Base-by-base conservation (phyloP, 2,329 filamentous ascomycete species). In the Cladophialophora immunda region DNA sequence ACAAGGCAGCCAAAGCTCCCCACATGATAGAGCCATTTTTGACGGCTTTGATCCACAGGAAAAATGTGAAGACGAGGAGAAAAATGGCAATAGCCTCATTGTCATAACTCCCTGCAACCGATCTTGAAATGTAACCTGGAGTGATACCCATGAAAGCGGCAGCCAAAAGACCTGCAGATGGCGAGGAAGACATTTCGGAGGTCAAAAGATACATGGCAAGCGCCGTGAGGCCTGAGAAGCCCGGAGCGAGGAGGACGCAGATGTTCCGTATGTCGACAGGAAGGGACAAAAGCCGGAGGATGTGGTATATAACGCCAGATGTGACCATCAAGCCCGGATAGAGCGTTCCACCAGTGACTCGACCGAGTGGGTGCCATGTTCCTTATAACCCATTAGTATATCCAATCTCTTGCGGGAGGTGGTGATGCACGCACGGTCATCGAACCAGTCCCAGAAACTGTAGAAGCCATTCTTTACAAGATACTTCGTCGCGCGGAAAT, bases 11-110 rank as follows among this genome's bases (percentile, higher is more conserved):
- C 70, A 97, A 85, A 41, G 92, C 94, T 74, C 93, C 94, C 94
- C 94, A 99, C 81, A 97, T 92, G 79, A 97, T 93, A 58, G 95
- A 98, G 29, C 95, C 95, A 66, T 93, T 87, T 85, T 99, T 99
- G 73, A 99, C 86, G 22, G 95, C 93, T 86, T 98, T 98, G 83
- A 99, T 97, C 95, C 95, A 99, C 61, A 99, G 88, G 82, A 90
- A 99, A 82, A 99, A 99, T 78, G 95, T 99, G 80, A 97, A 97
- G 72, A 99, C 95, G 34, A 99, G 87, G 74, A 99, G 85, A 85
- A 99, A 99, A 78, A 99, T 99, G 76, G 95, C 94, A 83, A 99
- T 99, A 73, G 95, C 95, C 83, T 99, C 95, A 84, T 99, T 98
- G 81, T 99, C 95, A 83, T 99, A 99, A 80, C 94, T 97, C 77